Evolutionary conservation across 306 rosid species (phyloP), one percentile per base, ranked within the genome.

Genomic region (Medicago lupulina): DNA sequence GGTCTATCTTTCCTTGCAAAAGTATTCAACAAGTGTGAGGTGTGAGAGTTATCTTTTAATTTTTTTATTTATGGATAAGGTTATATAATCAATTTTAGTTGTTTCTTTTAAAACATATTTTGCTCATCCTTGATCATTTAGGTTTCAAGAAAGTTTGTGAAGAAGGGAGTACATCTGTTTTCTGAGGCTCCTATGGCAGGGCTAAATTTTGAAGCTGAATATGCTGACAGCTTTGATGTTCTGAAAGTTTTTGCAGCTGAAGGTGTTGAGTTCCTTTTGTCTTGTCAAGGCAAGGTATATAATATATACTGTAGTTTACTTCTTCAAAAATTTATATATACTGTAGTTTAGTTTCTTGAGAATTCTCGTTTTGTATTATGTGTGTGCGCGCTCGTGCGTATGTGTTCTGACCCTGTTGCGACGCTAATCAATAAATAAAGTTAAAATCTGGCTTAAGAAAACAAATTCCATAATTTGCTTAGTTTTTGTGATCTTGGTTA

Each of bases 231-330:
- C 77, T 73, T 73, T 67, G 84, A 81, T 73, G 67, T 90, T 80
- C 60, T 84, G 50, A 78, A 83, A 49, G 44, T 87, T 80, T 76
- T 95, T 49, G 83, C 85, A 68, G 86, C 85, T 66, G 89, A 86
- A 80, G 93, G 96, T 40, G 97, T 92, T 67, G 96, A 89, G 57
- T 89, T 86, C 83, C 91, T 95, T 83, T 78, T 87, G 62, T 88
- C 91, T 49, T 69, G 82, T 79, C 87, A 95, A 83, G 89, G 87
- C 25, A 77, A 87, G 97, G 98, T 61, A 59, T 59, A 8, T 53
- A 7, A 7, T 53, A 12, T 25, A 12, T 28, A 28, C 31, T 28
- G 31, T 28, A 28, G 31, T 28, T 28, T 28, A 28, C 31, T 28
- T 28, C 31, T 28, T 28, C 31, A 28, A 28, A 28, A 28, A 28